Base-by-base conservation (phyloP, 345 rosid genomes). In the Pugionium dolabratum region DNA sequence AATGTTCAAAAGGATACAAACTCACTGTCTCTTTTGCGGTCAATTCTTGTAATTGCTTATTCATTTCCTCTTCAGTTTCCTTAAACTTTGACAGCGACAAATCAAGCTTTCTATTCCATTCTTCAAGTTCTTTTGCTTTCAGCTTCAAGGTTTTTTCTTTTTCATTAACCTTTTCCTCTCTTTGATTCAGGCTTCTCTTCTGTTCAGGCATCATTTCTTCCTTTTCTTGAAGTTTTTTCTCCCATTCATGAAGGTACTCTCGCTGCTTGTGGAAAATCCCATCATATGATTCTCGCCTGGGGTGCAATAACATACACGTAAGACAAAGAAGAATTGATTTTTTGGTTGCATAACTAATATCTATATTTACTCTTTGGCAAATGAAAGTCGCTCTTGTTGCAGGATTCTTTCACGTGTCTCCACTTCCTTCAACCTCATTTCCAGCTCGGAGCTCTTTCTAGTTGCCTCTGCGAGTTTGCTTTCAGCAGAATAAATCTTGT, bases 211-310 rank as follows among this genome's bases (percentile, higher is more conserved):
- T 65, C 25, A 61, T 78, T 65, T 84, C 86, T 66, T 89, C 96
- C 50, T 59, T 54, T 43, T 71, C 79, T 62, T 69, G 81, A 41
- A 89, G 81, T 59, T 79, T 82, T 65, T 49, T 83, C 82, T 89
- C 95, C 97, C 91, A 87, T 76, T 81, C 93, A 70, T 64, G 69
- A 52, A 89, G 76, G 57, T 86, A 86, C 61, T 86, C 89, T 69
- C 90, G 86, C 55, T 86, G 86, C 65, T 81, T 82, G 73, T 79
- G 78, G 65, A 87, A 81, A 52, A 80, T 75, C 61, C 72, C 83
- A 59, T 79, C 75, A 39, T 86, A 88, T 72, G 93, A 88, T 69
- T 92, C 97, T 79, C 79, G 84, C 77, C 96, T 89, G 75, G 48
- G 40, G 42, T 59, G 37, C 63, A 66, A 54, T 59, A 67, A 32